Conservation (phyloP, 345 rosid genomes). For the Triadica sebifera region DNA sequence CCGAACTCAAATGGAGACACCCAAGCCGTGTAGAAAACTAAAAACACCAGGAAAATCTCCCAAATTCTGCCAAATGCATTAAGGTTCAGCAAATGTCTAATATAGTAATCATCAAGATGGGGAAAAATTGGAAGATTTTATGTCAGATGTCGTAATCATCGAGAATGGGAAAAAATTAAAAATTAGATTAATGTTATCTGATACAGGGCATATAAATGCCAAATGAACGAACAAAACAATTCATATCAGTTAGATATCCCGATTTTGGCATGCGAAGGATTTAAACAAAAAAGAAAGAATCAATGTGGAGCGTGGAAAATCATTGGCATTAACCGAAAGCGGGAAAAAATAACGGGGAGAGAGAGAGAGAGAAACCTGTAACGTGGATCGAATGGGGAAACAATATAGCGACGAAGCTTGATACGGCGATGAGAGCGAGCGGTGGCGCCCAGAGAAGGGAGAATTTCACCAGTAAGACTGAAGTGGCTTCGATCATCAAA, state of each 20-base stretch:
- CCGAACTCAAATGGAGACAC: conserved; percentile 88
- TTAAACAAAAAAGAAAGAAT: no score
- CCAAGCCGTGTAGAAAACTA: conserved; percentile 90
- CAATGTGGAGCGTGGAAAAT: neutral
- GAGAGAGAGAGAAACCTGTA: conserved; percentile 55
- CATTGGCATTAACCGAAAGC: no score
- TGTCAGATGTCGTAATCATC: neutral
- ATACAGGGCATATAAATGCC: neutral
- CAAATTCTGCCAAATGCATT: conserved; percentile 49
- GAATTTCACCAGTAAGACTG: conserved; percentile 56
- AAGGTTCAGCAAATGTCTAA: neutral
- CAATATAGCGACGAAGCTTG: conserved; percentile 47
- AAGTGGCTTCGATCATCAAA: conserved; percentile 52
- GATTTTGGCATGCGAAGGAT: neutral
- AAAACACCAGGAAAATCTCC: conserved; percentile 64
- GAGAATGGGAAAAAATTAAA: no score
- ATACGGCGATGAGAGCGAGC: conserved; percentile 35
- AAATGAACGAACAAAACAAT: neutral
- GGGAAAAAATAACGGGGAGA: no score
- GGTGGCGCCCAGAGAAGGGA: conserved; percentile 73
- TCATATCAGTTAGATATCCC: neutral
- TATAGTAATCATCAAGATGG: no score
- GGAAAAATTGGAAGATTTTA: neutral
- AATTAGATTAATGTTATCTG: no score
- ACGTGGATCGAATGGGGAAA: conserved; percentile 67